Percentiles rank a stretch among this genome's conserved stretches.
phyloP scores from a whole-genome alignment of 1,284 basidiomycete species.

The Leccinum solheimii region DNA sequence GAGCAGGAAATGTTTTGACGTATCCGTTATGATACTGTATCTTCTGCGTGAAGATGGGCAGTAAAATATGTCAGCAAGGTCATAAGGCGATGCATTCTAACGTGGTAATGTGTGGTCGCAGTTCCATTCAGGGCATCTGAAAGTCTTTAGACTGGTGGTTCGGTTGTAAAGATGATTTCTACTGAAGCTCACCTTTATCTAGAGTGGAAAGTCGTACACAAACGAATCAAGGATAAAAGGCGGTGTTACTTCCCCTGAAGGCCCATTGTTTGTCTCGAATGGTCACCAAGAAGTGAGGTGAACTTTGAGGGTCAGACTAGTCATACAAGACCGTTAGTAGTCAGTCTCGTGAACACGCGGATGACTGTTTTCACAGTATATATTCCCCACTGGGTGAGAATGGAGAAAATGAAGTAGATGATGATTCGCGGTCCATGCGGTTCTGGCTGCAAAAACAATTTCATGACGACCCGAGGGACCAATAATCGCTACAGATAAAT shows the following conservation, averaged over 20 bases:
- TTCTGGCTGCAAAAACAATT: not conserved
- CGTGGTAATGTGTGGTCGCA: not conserved
- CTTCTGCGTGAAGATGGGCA: not conserved
- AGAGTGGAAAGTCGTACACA: not conserved
- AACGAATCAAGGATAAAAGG: too few species aligned
- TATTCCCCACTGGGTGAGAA: not conserved
- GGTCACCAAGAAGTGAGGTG: not conserved
- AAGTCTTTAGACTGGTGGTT: not conserved
- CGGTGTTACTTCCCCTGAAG: too few species aligned
- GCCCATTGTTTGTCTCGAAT: not conserved
- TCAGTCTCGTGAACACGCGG: not conserved
- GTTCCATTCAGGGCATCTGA: not conserved
- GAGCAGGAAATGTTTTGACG: not conserved
- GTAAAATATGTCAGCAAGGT: not conserved
- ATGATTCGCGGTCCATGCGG: not conserved
- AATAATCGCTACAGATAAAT: not conserved
- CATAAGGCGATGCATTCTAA: not conserved
- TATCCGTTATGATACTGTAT: not conserved
- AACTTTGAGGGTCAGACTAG: not conserved
- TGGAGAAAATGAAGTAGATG: not conserved
- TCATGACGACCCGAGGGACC: not conserved
- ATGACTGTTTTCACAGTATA: conserved; percentile 21
- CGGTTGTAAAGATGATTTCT: not conserved
- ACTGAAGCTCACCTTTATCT: not conserved
- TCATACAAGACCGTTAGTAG: too few species aligned